Evolutionary conservation across 345 rosid genomes (phyloP).

Genomic region (Gossypium stocksii): DNA sequence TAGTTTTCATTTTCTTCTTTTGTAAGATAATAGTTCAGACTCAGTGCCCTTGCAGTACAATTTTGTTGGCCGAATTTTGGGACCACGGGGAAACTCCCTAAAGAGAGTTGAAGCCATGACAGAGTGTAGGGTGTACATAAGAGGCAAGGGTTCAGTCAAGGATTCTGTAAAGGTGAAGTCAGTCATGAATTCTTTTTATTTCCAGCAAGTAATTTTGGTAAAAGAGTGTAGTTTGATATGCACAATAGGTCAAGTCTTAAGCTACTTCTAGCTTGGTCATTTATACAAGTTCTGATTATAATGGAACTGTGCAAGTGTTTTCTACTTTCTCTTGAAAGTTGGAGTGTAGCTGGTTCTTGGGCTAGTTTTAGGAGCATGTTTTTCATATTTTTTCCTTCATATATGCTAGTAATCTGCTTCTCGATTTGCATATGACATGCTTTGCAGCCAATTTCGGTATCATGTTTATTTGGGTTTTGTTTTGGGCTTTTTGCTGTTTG

Average conservation of each 20-base stretch:
- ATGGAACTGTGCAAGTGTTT: not conserved
- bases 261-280: not conserved
- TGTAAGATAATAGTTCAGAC: slow-evolving; percentile 26
- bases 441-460: too few species aligned
- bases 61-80: slow-evolving; percentile 84
- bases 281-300: not conserved
- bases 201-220: not conserved
- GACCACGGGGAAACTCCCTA: slow-evolving; percentile 2
- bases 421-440: too few species aligned
- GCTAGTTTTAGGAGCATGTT: not conserved
- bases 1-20: slow-evolving; percentile 7
- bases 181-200: not conserved
- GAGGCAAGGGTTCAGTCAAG: slow-evolving; percentile 80
- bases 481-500: too few species aligned
- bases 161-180: slow-evolving; percentile 65
- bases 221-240: not conserved
- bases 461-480: too few species aligned
- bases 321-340: not conserved
- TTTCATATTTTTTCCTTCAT: not conserved
- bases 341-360: not conserved
- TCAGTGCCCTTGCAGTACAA: slow-evolving; percentile 53
- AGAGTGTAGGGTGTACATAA: not conserved
- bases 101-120: slow-evolving; percentile 2
- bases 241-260: not conserved
- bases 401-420: too few species aligned